phyloP scores from a whole-genome alignment of 192 early-diverging fungal genomes.

The Umbelopsis vinacea region DNA sequence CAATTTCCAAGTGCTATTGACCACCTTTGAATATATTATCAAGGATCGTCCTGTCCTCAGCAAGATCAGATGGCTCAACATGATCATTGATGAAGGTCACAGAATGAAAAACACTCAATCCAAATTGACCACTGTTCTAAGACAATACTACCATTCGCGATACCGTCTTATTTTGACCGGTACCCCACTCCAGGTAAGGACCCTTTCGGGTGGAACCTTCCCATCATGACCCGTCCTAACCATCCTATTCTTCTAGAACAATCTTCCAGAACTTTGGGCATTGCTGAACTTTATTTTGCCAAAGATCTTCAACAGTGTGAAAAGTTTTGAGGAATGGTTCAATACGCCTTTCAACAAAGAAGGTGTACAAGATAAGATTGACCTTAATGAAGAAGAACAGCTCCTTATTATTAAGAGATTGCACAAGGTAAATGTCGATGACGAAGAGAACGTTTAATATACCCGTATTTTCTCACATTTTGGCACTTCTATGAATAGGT shows the following conservation, averaged over 20 bases:
- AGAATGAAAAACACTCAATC: constrained; percentile 97
- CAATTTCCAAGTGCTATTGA: constrained; percentile 94
- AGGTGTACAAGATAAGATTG: constrained; percentile 85
- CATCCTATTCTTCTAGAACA: constrained; percentile 65
- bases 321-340: constrained; percentile 99
- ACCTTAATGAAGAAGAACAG: constrained; percentile 97
- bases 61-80: constrained; percentile 95
- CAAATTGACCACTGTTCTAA: constrained; percentile 83
- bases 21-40: constrained; percentile 98
- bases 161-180: constrained; percentile 97
- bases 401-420: constrained; percentile 94
- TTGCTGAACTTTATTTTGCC: constrained; percentile 96
- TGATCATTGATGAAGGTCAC: constrained; percentile 99
- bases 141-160: constrained; percentile 86
- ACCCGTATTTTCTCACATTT: too few species aligned
- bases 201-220: not conserved
- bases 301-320: constrained; percentile 94
- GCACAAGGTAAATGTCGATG: constrained; percentile 82
- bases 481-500: constrained; percentile 43
- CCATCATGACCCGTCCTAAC: not conserved
- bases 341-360: constrained; percentile 89
- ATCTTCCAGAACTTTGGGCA: constrained; percentile 96
- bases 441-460: too few species aligned
- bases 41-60: constrained; percentile 85
- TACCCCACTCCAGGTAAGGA: constrained; percentile 88